Percentiles rank a stretch among this genome's conserved stretches.
phyloP scores from a whole-genome alignment of 1,284 basidiomycete species.

The Microbotryum intermedium region DNA sequence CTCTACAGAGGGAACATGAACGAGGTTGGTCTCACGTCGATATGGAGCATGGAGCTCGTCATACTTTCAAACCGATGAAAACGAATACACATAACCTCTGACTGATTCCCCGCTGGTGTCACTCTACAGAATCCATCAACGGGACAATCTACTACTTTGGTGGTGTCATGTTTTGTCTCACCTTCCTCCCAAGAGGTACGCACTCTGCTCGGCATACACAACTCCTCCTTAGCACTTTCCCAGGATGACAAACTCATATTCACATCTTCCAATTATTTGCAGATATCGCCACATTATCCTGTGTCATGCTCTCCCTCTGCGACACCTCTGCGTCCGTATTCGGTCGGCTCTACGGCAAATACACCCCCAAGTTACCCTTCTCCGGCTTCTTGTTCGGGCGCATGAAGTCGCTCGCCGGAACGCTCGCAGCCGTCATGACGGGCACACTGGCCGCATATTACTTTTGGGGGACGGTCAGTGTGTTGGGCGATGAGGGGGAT shows the following conservation, averaged over 20 bases:
- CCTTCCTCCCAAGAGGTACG: constrained; percentile 58
- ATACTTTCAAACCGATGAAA: too few relatives aligned
- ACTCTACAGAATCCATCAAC: constrained; percentile 36
- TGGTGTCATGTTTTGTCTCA: constrained; percentile 74
- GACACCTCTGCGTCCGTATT: constrained; percentile 92
- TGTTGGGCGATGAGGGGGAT: constrained; percentile 44
- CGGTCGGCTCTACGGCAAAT: constrained; percentile 71
- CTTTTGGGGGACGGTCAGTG: constrained; percentile 65
- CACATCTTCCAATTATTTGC: neutral
- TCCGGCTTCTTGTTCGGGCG: constrained; percentile 57
- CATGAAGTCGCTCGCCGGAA: constrained; percentile 82
- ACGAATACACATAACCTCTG: too few relatives aligned
- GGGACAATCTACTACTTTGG: constrained; percentile 95
- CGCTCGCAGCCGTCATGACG: constrained; percentile 70
- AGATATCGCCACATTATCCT: constrained; percentile 78
- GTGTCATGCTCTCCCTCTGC: constrained; percentile 90
- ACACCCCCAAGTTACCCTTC: constrained; percentile 64
- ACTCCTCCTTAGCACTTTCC: neutral
- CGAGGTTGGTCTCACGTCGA: constrained; percentile 37
- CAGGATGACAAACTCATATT: neutral
- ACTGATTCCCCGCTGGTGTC: neutral
- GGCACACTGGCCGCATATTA: constrained; percentile 62
- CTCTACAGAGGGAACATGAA: constrained; percentile 43
- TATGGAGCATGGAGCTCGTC: too few relatives aligned
- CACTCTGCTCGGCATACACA: constrained; percentile 9